Evolutionary conservation across 106 monocot genomes (phyloP), one percentile per base, ranked within the genome.

Genomic region (Apostasia shenzhenica): DNA sequence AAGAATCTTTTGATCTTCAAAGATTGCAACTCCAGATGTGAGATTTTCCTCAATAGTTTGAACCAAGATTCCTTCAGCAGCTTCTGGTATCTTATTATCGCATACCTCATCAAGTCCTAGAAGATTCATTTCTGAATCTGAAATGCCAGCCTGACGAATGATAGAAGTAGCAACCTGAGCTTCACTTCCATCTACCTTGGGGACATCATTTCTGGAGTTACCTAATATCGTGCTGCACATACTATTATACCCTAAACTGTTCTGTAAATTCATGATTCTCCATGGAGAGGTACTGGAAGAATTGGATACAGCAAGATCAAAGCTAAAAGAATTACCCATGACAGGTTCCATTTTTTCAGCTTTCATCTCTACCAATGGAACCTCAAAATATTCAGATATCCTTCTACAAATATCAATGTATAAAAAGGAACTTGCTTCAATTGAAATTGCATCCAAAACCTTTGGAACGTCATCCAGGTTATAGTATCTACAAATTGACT

Each of bases 311-410:
- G 38, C 1, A 77, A 11, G 47, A 61, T 79, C 73, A 52, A 67
- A 73, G 56, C 57, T 37, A 48, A 14, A 26, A 14, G 14, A 67
- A 61, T 38, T 45, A 71, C 57, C 54, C 56, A 38, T 55, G 47
- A 13, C 14, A 62, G 65, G 41, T 51, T 67, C 73, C 52, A n/a
- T 38, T 59, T 44, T 67, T 55, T 63, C 67, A 73, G 37, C 8
- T 37, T 40, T 57, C 60, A 53, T n/a, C n/a, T n/a, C n/a, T n/a
- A n/a, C 7, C 8, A 59, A 43, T 74, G 80, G 61, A 72, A 83
- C 13, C 14, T 75, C 73, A 86, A 84, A 94, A 71, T 94, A 89
- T 70, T 77, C 77, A 56, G 75, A 73, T 59, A 94, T 89, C 13
- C 73, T 78, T 40, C 61, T 73, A 65, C 78, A 86, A 50, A 89